A percentile compares a stretch with the other conserved stretches of the same genome.
Evolutionary conservation across 306 rosid species (phyloP).

Genomic region (Fragaria nilgerrensis): DNA sequence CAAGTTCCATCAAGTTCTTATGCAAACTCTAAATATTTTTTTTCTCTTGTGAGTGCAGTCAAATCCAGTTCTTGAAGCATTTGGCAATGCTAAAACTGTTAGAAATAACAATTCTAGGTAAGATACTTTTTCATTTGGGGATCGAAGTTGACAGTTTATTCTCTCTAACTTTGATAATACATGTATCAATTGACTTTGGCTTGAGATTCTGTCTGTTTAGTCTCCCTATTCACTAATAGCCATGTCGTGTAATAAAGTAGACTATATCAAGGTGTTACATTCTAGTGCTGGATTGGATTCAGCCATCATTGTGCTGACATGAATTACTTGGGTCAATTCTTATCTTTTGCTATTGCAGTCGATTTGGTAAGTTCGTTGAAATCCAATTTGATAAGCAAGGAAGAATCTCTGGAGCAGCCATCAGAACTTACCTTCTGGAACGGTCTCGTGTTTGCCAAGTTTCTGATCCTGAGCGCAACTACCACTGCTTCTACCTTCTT

Average conservation of each 20-base stretch:
- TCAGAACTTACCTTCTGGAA: constrained; percentile 95
- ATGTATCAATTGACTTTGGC: constrained; percentile 10
- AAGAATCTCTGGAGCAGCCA: constrained; percentile 98
- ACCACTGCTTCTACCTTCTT: constrained; percentile 97
- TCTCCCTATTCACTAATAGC: neutral
- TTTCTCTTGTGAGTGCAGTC: constrained; percentile 57
- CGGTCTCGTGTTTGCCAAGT: constrained; percentile 99
- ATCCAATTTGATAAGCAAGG: constrained; percentile 96
- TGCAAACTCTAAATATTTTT: constrained; percentile 8
- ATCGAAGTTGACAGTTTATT: constrained; percentile 23
- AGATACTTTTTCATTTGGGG: constrained; percentile 30
- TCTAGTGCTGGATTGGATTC: constrained; percentile 10
- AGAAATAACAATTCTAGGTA: constrained; percentile 98
- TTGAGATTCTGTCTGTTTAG: constrained; percentile 13
- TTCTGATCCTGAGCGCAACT: constrained; percentile 96
- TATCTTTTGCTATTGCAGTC: constrained; percentile 48
- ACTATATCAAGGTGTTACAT: constrained; percentile 2
- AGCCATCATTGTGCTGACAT: constrained; percentile 17
- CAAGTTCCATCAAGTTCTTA: constrained; percentile 6
- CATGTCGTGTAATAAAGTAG: neutral
- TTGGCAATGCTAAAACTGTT: constrained; percentile 99
- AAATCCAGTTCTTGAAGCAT: constrained; percentile 98
- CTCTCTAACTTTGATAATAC: constrained; percentile 14
- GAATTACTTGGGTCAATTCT: neutral
- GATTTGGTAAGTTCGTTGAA: constrained; percentile 98